Percentiles rank a stretch among this genome's conserved stretches.
These are phyloP conservation scores for Geoglossum cookeanum DNA, from an alignment of 2,329 filamentous ascomycete species.

Conservation along the genomic window DNA sequence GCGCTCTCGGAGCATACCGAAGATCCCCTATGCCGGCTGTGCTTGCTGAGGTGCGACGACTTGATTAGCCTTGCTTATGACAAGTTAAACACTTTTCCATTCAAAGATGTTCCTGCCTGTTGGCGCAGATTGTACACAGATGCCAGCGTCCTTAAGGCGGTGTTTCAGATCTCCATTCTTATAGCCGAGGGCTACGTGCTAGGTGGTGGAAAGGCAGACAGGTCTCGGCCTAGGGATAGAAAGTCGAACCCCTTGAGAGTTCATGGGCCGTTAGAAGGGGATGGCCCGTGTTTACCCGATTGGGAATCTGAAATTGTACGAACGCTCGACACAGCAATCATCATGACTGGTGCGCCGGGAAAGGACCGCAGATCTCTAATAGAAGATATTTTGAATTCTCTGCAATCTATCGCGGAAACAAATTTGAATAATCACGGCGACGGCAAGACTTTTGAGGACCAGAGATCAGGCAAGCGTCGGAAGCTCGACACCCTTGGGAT, in stretches of 20 bases:
- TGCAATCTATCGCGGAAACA: not conserved
- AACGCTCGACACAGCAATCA: slow-evolving; percentile 52
- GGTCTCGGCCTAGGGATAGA: not conserved
- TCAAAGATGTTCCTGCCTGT: slow-evolving; percentile 41
- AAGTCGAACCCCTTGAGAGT: too few species aligned
- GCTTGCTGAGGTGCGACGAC: not conserved
- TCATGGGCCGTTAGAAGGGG: not conserved
- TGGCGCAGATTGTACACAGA: slow-evolving; percentile 60
- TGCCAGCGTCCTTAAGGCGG: slow-evolving; percentile 41
- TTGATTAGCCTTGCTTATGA: slow-evolving; percentile 31
- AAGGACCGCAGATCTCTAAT: slow-evolving; percentile 22
- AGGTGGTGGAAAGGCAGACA: not conserved
- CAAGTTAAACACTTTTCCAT: slow-evolving; percentile 52
- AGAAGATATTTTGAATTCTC: not conserved
- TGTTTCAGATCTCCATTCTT: not conserved
- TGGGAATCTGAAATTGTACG: not conserved
- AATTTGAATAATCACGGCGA: not conserved
- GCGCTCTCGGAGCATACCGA: not conserved
- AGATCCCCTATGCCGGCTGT: not conserved
- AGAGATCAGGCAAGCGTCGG: not conserved
- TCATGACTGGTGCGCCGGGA: slow-evolving; percentile 48
- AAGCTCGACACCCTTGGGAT: not conserved
- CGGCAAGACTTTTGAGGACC: not conserved
- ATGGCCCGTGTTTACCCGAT: slow-evolving; percentile 13
- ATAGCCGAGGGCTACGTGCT: not conserved